Percentiles rank a stretch among this genome's conserved stretches.
These are phyloP conservation scores for Eucalyptus erythrocorys DNA, from an alignment of 345 rosid species.

Conservation along the genomic window DNA sequence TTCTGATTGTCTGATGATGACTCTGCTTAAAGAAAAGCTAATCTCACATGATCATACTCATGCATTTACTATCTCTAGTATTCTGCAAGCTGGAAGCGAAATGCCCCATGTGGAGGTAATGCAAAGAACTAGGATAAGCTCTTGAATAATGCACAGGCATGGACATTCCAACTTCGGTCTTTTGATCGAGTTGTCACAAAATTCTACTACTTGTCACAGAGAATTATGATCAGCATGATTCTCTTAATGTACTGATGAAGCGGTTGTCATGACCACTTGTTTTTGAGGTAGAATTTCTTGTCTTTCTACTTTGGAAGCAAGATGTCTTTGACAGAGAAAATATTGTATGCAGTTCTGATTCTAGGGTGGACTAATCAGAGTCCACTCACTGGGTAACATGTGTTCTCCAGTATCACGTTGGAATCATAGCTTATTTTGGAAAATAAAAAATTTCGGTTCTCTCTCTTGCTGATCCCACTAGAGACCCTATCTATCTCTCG, in stretches of 20 bases:
- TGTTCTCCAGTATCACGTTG: fast-evolving
- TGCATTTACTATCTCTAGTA: not conserved
- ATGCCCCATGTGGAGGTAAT: not conserved
- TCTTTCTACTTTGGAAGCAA: not conserved
- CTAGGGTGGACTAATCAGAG: no score
- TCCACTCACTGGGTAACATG: no score
- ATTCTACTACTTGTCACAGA: not conserved
- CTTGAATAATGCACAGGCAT: not conserved
- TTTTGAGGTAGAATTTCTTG: not conserved
- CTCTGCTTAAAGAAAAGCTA: not conserved
- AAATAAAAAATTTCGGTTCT: no score
- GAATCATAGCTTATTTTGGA: no score
- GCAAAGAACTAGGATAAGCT: not conserved
- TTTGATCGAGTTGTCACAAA: not conserved
- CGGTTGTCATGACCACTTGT: not conserved
- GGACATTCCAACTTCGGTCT: not conserved
- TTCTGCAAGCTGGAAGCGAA: not conserved
- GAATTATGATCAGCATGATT: not conserved
- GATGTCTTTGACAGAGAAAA: not conserved
- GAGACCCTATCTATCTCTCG: no score
- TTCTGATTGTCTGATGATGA: not conserved
- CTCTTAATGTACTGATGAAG: not conserved
- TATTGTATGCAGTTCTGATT: no score
- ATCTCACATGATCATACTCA: not conserved
- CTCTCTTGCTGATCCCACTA: no score